Evolutionary conservation across 495 filamentous ascomycete species (phyloP).

Genomic region (Tirmania nivea): DNA sequence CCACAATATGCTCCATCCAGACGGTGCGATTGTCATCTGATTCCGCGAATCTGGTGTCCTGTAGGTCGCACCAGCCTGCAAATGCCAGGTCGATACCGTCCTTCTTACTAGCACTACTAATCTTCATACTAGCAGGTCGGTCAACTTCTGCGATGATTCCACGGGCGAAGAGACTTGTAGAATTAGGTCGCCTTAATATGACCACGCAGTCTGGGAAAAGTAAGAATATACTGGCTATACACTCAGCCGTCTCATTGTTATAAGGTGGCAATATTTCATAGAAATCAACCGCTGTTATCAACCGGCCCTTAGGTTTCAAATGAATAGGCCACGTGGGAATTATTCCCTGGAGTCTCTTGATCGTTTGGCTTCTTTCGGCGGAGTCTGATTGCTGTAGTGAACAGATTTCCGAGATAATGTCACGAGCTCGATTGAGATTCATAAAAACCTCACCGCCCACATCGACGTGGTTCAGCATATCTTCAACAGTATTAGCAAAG

Average conservation of each 20-base stretch:
- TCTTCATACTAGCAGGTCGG: conserved; percentile 32
- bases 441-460: conserved; percentile 62
- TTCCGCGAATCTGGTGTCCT: conserved; percentile 51
- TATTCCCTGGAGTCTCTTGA: conserved; percentile 49
- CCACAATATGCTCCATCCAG: conserved; percentile 43
- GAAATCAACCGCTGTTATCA: conserved; percentile 71
- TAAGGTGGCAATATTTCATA: conserved; percentile 59
- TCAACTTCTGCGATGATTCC: conserved; percentile 67
- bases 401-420: conserved; percentile 87
- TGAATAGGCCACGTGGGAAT: conserved; percentile 61
- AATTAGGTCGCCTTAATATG: conserved; percentile 43
- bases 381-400: conserved; percentile 32
- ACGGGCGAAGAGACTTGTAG: conserved; percentile 43
- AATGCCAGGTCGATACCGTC: conserved; percentile 43
- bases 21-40: conserved; percentile 48
- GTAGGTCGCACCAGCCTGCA: conserved; percentile 45
- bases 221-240: conserved; percentile 35
- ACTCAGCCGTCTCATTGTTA: conserved; percentile 18
- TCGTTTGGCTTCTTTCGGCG: conserved; percentile 50
- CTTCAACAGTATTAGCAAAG: background rate
- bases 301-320: conserved; percentile 48
- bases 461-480: conserved; percentile 67
- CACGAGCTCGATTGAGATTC: conserved; percentile 59
- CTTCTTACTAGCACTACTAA: conserved; percentile 17
- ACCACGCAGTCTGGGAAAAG: conserved; percentile 70